Evolutionary conservation across 768 basidiomycete genomes (phyloP).

Genomic region (Auriscalpium orientale): DNA sequence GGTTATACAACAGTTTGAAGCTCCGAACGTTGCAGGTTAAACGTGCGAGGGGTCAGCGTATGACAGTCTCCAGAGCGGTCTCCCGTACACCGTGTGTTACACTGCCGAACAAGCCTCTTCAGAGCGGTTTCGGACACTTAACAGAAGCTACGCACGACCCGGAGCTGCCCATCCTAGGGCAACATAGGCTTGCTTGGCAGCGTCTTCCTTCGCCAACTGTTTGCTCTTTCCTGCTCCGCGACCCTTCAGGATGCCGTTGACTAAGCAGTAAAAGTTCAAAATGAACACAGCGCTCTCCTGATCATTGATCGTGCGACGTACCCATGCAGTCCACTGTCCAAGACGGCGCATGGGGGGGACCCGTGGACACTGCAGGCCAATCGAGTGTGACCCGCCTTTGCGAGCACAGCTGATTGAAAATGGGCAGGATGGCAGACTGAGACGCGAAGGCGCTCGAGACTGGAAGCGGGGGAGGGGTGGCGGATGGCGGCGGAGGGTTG

Average conservation of each 20-base stretch:
- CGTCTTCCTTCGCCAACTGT: conserved; percentile 73
- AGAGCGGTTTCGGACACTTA: not conserved
- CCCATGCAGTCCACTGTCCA: conserved; percentile 67
- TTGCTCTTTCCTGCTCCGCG: conserved; percentile 59
- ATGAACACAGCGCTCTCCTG: not conserved
- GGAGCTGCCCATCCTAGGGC: conserved; percentile 59
- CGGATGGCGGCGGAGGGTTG: conserved; percentile 23
- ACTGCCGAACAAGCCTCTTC: not conserved
- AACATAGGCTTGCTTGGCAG: conserved; percentile 62
- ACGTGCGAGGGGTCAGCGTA: too few species aligned
- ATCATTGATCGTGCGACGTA: conserved; percentile 28
- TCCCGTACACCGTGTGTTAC: not conserved
- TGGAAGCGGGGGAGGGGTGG: conserved; percentile 30
- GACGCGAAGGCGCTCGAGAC: conserved; percentile 25
- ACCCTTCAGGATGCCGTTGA: conserved; percentile 65
- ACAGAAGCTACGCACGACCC: conserved; percentile 9
- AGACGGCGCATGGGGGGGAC: conserved; percentile 59
- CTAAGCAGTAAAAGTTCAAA: conserved; percentile 25
- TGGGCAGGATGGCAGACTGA: conserved; percentile 53
- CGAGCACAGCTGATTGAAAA: conserved; percentile 67
- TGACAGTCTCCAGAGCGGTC: too few species aligned
- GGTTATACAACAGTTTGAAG: too few species aligned
- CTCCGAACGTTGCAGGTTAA: too few species aligned
- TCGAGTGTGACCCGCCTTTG: conserved; percentile 58
- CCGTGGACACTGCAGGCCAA: conserved; percentile 52